These are phyloP conservation scores for Chenopodium suecicum DNA, from an alignment of 148 eudicot genomes.

Conservation along the genomic window DNA sequence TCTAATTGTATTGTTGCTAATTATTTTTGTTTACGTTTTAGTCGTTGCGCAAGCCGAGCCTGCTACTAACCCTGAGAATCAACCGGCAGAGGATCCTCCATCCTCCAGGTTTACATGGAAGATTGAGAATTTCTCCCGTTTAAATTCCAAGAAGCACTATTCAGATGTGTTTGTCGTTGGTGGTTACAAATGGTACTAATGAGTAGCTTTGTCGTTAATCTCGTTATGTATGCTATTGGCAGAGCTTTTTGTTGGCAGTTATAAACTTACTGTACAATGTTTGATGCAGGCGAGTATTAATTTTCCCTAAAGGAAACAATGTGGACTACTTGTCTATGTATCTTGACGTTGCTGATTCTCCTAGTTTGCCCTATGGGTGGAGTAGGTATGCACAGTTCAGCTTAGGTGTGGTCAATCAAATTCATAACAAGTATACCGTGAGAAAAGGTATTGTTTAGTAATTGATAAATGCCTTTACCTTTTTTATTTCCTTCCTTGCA, in stretches of 20 bases:
- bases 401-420: constrained; percentile 78
- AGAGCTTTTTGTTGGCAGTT: constrained; percentile 5
- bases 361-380: constrained; percentile 92
- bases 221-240: not conserved
- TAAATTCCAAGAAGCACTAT: constrained; percentile 73
- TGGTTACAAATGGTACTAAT: constrained; percentile 73
- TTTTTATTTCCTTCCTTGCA: not conserved
- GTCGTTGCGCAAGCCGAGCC: constrained; percentile 52
- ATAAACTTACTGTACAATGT: constrained; percentile 2
- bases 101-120: constrained; percentile 78
- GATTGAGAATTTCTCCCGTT: constrained; percentile 68
- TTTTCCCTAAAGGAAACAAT: constrained; percentile 92
- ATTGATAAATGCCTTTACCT: not conserved
- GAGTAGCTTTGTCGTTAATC: not conserved
- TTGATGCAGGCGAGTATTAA: constrained; percentile 79
- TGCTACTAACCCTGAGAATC: constrained; percentile 50
- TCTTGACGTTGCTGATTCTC: constrained; percentile 86
- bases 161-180: constrained; percentile 82
- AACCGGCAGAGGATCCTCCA: constrained; percentile 73
- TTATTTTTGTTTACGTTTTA: constrained; percentile 16
- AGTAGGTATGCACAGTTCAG: constrained; percentile 93
- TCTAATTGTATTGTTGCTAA: constrained; percentile 18
- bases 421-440: constrained; percentile 62
- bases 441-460: constrained; percentile 59
- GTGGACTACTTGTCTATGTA: constrained; percentile 91